Evolutionary conservation across 2,329 filamentous ascomycete genomes (phyloP), one percentile per base, ranked within the genome.

Genomic region (Nemania serpens): DNA sequence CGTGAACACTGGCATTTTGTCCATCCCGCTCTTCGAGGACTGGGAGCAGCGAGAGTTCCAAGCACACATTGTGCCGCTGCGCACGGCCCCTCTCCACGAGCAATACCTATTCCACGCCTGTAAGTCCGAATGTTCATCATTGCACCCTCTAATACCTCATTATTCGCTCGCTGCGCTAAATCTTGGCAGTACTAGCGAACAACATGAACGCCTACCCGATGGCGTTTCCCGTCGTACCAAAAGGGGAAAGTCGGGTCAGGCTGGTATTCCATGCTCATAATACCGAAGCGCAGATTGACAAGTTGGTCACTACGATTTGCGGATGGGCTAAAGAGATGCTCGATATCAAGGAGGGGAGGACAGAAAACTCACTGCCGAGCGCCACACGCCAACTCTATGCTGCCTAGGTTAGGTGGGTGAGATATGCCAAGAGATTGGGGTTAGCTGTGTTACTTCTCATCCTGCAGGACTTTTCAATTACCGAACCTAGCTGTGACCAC

Each of bases 241-340:
- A 69, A 43, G 77, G 77, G 0, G 70, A 73, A 18, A 70, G 70
- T 48, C 70, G 79, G n/a, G 67, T 81, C 4, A 70, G 77, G 22
- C 61, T 81, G 1, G 73, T 75, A 17, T 62, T 81, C 34, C 77
- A 81, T 63, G 77, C 77, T 2, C 70, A 69, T 7, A 79, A 79
- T 53, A 79, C 76, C 2, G 59, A 69, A 15, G 69, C 65, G 1
- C 67, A 81, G 49, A 66, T 79, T 5, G 57, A 71, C 34, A 66
- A 37, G 11, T 70, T 79, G 5, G 69, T 75, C 1, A 22, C 55
- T 20, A 61, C 69, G 3, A 68, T 78, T 18, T 68, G 65, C 41
- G 59, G 52, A 9, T 78, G 76, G 75, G 68, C 62, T 5, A 20
- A 66, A 6, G 73, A 75, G 63, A 74, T 74, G 67, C 43, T 71